phyloP scores from a whole-genome alignment of 1,139 yeast species.

The Candida pseudoviswanathii region DNA sequence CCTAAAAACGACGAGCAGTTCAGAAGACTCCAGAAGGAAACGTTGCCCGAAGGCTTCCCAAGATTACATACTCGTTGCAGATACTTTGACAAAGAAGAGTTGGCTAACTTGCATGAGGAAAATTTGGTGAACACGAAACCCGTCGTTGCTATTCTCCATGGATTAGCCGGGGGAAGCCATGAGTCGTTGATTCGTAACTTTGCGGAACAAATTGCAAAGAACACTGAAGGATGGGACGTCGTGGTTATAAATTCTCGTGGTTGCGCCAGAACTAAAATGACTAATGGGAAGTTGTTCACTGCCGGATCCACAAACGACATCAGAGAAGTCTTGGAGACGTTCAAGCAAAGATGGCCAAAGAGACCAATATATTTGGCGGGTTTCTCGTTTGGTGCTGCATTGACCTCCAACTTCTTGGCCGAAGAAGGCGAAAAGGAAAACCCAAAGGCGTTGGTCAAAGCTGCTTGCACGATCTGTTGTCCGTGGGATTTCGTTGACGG shows the following conservation, averaged over 20 bases:
- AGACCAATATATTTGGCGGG: constrained; percentile 80
- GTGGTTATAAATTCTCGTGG: constrained; percentile 84
- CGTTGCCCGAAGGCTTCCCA: constrained; percentile 72
- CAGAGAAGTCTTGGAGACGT: constrained; percentile 55
- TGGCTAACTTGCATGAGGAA: constrained; percentile 27
- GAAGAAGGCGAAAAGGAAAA: constrained; percentile 43
- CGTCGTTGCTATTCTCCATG: constrained; percentile 73
- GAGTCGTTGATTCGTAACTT: constrained; percentile 81
- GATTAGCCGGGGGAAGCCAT: constrained; percentile 90
- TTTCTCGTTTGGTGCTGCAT: constrained; percentile 85
- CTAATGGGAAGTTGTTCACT: constrained; percentile 73
- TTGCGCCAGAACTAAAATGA: constrained; percentile 78
- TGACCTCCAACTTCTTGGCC: constrained; percentile 78
- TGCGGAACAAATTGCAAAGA: constrained; percentile 34
- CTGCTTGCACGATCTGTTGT: constrained; percentile 69
- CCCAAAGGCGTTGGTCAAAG: constrained; percentile 46
- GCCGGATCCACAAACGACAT: constrained; percentile 78
- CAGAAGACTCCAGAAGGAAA: constrained; percentile 47
- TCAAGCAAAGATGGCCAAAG: constrained; percentile 61
- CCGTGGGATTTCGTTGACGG: constrained; percentile 85
- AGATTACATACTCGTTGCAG: constrained; percentile 78
- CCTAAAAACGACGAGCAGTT: constrained; percentile 54
- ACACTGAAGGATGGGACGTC: constrained; percentile 48
- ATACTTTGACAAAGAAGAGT: constrained; percentile 53
- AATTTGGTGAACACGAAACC: constrained; percentile 49